Base-by-base conservation (phyloP, 495 filamentous ascomycete genomes). In the Penicillium tannophilum region DNA sequence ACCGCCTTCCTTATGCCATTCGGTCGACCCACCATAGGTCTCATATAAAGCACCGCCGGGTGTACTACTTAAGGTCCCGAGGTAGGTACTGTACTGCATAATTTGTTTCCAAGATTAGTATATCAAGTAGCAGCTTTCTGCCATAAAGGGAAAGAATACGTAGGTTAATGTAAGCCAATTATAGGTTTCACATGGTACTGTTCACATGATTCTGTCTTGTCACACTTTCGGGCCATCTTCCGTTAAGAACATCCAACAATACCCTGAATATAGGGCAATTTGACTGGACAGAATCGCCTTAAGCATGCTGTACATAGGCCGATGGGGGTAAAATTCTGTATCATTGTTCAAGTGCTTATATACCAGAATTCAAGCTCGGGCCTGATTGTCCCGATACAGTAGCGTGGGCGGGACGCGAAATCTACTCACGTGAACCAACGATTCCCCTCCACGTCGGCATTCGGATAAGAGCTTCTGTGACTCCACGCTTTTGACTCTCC, bases 371-470 rank as follows among this genome's bases (percentile, higher is more conserved):
- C 6, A 28, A 36, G 33, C 26, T 30, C 53, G 54, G 54, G 45
- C n/a, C 62, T 58, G 49, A 56, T 55, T 55, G 33, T 56, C 55
- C 63, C 58, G 58, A 61, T 26, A 24, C n/a, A 44, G 16, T 44
- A 17, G 42, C 17, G 19, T 17, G 42, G 42, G 42, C 17, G 43
- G 43, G 23, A 46, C 33, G 47, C 52, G 56, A 56, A 52, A 53
- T 45, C 51, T 2, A 54, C 63, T 66, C 63, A 66, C 63, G 63
- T 66, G 63, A 59, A 63, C 51, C 50, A 46, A 57, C 50, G 52
- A 41, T 41, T 17, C 43, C 43, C 55, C 58, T 61, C 63, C 63
- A 60, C 60, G 39, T 54, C 26, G 42, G 45, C 26, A 55, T 48
- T 59, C 44, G 17, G 28, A 55, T 45, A 26, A 14, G 48, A 24